A percentile compares a stretch with the other conserved stretches of the same genome.
phyloP scores from a whole-genome alignment of 805 yeast genomes.

The Saturnispora gosingensis region DNA sequence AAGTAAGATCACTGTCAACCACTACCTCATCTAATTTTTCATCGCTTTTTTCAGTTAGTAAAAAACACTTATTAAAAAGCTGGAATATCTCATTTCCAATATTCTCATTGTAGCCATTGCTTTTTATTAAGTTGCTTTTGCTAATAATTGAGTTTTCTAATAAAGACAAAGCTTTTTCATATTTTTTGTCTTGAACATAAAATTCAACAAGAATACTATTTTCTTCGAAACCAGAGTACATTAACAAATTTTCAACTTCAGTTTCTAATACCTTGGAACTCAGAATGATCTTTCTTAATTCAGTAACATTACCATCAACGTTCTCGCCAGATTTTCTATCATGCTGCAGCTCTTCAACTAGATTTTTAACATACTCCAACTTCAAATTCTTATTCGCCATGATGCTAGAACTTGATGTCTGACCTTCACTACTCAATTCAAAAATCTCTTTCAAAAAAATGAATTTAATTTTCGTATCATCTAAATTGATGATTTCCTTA shows the following conservation, averaged over 20 bases:
- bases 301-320: neutral
- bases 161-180: conserved; percentile 24
- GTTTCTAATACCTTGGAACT: conserved; percentile 12
- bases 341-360: neutral
- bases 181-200: conserved; percentile 18
- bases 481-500: conserved; percentile 25
- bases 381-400: conserved; percentile 17
- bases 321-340: neutral
- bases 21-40: conserved; percentile 9
- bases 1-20: conserved; percentile 17
- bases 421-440: conserved; percentile 13
- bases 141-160: conserved; percentile 16
- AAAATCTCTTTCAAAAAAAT: conserved; percentile 29
- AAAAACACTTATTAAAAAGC: conserved; percentile 28
- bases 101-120: conserved; percentile 5
- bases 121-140: conserved; percentile 18
- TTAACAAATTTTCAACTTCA: conserved; percentile 17
- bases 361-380: conserved; percentile 8
- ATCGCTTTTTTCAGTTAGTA: conserved; percentile 22
- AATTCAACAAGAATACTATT: conserved; percentile 29
- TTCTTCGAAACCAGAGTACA: conserved; percentile 17
- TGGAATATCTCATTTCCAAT: conserved; percentile 29
- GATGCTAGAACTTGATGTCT: conserved; percentile 21
- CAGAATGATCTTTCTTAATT: conserved; percentile 14
- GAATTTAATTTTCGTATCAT: conserved; percentile 22